Evolutionary conservation across 2,329 filamentous ascomycete genomes (phyloP), one percentile per base, ranked within the genome.

Genomic region (Phaeosphaeria sp.): DNA sequence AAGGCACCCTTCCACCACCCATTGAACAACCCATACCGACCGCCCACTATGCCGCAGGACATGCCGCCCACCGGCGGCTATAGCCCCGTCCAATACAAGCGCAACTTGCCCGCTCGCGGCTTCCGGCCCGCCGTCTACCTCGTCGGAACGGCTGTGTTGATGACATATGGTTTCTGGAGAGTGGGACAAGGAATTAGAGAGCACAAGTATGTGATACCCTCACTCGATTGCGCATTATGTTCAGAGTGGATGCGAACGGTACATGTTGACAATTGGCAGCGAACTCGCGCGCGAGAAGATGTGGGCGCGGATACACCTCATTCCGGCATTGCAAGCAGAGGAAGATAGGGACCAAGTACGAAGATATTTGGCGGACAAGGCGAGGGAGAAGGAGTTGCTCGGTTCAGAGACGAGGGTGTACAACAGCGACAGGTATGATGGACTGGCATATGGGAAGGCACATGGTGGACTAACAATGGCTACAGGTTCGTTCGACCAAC

Each of bases 241-340:
- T 7, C 13, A 21, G 13, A 15, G n/a, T 42, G 36, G 36, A 17
- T 4, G 36, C 11, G 2, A 36, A 2, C n/a, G 15, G 36, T 7
- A n/a, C 2, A 17, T 56, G 51, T 69, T 74, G 53, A 74, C 65
- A 39, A n/a, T 18, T 23, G 23, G 56, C 72, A 97, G 93, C 75
- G 95, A 99, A 81, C 89, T 97, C 67, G 91, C 89, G 63, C 92
- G 95, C 71, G 95, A 99, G 77, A 99, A 98, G 85, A 95, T 97
- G 87, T 99, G 95, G 95, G 88, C 92, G 61, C 90, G 95, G 76
- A 96, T 99, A 80, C 88, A 98, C 81, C 85, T 99, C 64, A 95
- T 94, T 73, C 95, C 95, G 57, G 82, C 97, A 63, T 87, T 99
- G 64, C 94, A 98, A 78, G 95, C 95, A 55, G 95, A 99, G 77